Percentiles rank a stretch among this genome's conserved stretches.
Evolutionary conservation across 2,329 filamentous ascomycete genomes (phyloP).

Genomic region (Juglanconis oblonga): DNA sequence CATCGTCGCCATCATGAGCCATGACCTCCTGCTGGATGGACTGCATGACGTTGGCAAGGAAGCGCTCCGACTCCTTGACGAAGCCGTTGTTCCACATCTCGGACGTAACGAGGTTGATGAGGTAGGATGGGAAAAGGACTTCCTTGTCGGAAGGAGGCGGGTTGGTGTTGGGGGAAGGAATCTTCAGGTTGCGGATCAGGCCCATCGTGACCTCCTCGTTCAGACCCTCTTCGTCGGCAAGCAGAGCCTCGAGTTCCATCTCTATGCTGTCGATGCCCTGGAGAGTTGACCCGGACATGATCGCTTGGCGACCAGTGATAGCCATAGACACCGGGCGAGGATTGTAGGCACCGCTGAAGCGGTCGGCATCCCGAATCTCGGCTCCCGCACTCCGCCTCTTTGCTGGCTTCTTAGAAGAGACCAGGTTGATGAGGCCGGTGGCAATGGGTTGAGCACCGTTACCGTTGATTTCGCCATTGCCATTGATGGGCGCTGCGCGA

Average conservation of each 20-base stretch:
- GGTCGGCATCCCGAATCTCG: constrained; percentile 79
- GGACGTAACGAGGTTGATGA: constrained; percentile 97
- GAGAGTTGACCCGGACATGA: constrained; percentile 70
- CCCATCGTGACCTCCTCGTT: constrained; percentile 98
- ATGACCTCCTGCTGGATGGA: constrained; percentile 99
- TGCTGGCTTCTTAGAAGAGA: constrained; percentile 86
- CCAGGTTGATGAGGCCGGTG: constrained; percentile 89
- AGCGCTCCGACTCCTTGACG: constrained; percentile 98
- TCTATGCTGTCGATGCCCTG: constrained; percentile 87
- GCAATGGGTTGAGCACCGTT: constrained; percentile 47
- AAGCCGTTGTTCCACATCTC: constrained; percentile 99
- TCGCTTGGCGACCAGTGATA: constrained; percentile 67
- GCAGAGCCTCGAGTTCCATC: constrained; percentile 86
- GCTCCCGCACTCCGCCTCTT: constrained; percentile 90
- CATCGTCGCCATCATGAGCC: constrained; percentile 96
- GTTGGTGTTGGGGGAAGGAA: constrained; percentile 80
- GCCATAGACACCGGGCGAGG: constrained; percentile 97
- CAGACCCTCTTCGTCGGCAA: constrained; percentile 91
- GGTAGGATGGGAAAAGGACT: constrained; percentile 95
- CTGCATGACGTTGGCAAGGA: constrained; percentile 99
- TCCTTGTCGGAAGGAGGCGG: constrained; percentile 97
- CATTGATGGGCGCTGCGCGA: constrained; percentile 70
- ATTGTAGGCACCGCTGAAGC: constrained; percentile 90
- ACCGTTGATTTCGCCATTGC: constrained; percentile 61
- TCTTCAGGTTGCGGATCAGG: constrained; percentile 93